Conservation (phyloP, 2,329 filamentous ascomycete genomes). For the Aspergillus pseudoterreus region DNA sequence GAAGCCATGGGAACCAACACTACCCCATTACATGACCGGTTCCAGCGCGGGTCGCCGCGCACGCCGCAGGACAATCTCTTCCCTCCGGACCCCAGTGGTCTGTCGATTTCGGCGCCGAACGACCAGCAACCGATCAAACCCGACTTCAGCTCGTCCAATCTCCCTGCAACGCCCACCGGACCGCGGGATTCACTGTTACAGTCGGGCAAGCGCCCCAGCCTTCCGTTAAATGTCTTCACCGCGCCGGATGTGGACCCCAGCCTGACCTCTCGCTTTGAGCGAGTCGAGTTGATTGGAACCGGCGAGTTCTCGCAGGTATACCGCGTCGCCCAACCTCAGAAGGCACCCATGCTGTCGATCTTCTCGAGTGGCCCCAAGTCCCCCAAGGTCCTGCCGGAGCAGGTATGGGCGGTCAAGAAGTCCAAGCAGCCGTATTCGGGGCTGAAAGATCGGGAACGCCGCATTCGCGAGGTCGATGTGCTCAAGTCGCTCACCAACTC, state of each 20-base stretch:
- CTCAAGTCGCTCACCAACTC: constrained; percentile 72
- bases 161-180: constrained; percentile 80
- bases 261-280: constrained; percentile 72
- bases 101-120: constrained; percentile 71
- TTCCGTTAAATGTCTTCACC: constrained; percentile 68
- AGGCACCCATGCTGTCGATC: constrained; percentile 36
- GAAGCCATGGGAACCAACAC: constrained; percentile 35
- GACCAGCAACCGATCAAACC: constrained; percentile 38
- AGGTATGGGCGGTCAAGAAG: constrained; percentile 91
- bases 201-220: constrained; percentile 59
- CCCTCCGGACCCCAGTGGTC: constrained; percentile 73
- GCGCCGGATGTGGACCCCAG: constrained; percentile 71
- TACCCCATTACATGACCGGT: constrained; percentile 57
- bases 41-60: constrained; percentile 60
- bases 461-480: constrained; percentile 78
- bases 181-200: constrained; percentile 56
- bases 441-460: constrained; percentile 72
- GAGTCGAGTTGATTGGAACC: constrained; percentile 73
- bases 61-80: constrained; percentile 74
- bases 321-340: constrained; percentile 58
- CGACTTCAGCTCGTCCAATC: constrained; percentile 44
- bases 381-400: constrained; percentile 52
- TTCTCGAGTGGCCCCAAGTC: constrained; percentile 49
- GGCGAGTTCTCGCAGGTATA: constrained; percentile 96
- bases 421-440: constrained; percentile 76